These are phyloP conservation scores for Fusarium lyarnte DNA, from an alignment of 2,329 filamentous ascomycete genomes.

Conservation along the genomic window DNA sequence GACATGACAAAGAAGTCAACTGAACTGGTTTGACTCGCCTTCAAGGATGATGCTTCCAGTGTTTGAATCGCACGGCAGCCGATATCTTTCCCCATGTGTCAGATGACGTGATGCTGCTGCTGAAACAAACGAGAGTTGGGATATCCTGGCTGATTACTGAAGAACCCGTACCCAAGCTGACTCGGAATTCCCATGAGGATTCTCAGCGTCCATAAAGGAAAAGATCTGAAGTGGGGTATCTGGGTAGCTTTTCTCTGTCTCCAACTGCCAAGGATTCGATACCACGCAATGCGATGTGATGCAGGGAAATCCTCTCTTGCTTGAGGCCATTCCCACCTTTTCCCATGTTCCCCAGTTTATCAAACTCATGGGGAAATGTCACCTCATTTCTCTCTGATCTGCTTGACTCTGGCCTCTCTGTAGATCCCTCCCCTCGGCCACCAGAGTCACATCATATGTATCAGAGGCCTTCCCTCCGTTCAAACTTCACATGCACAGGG, in stretches of 20 bases:
- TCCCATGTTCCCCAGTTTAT: not conserved
- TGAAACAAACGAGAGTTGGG: constrained; percentile 2
- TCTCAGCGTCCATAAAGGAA: constrained; percentile 1
- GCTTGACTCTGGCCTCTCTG: not conserved
- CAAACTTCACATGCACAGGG: constrained; percentile 3
- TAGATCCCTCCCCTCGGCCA: constrained; percentile 10
- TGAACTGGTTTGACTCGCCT: not conserved
- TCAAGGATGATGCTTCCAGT: constrained; percentile 23
- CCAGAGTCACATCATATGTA: constrained; percentile 12
- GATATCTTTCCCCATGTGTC: constrained; percentile 3
- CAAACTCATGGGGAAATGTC: not conserved
- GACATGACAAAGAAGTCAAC: not conserved
- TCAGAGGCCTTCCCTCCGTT: not conserved
- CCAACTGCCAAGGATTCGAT: not conserved
- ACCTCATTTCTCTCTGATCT: constrained; percentile 2
- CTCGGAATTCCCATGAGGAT: not conserved
- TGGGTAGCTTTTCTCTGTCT: not conserved
- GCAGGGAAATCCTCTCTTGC: not conserved
- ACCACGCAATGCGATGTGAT: constrained; percentile 3
- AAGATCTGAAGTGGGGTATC: not conserved
- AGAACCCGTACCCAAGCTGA: not conserved
- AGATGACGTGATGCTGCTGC: constrained; percentile 19
- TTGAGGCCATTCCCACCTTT: constrained; percentile 29
- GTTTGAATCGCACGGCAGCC: not conserved
- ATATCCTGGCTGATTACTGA: constrained; percentile 7